Evolutionary conservation across 2,329 filamentous ascomycete species (phyloP).

Genomic region (Coniochaeta sp.): DNA sequence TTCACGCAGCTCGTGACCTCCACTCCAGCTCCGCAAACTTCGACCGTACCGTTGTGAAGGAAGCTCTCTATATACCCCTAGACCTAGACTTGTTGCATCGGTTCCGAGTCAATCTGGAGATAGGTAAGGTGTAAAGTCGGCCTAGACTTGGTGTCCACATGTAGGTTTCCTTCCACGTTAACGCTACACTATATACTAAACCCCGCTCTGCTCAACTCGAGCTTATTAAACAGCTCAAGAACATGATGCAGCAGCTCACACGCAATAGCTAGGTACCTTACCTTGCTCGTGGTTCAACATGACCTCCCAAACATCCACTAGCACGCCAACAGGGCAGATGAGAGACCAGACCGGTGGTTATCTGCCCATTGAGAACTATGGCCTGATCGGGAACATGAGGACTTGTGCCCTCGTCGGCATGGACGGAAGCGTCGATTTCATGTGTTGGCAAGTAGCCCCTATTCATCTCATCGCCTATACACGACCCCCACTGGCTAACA

Average conservation of each 20-base stretch:
- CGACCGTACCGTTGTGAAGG: neutral
- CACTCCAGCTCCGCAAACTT: neutral
- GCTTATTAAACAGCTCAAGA: neutral
- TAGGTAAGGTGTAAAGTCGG: neutral
- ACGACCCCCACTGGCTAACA: no score
- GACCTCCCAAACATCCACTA: conserved; percentile 23
- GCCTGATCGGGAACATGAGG: conserved; percentile 73
- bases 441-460: conserved; percentile 57
- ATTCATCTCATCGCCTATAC: neutral
- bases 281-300: conserved; percentile 14
- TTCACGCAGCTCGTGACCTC: neutral
- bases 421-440: conserved; percentile 66
- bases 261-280: neutral
- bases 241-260: neutral
- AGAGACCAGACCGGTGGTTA: conserved; percentile 34
- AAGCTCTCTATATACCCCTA: neutral
- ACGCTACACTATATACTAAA: neutral
- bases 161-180: neutral
- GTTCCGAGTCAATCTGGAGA: neutral
- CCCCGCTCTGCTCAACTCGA: neutral
- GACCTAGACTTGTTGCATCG: neutral
- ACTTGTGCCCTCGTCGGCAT: conserved; percentile 70
- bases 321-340: conserved; percentile 15
- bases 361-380: conserved; percentile 66
- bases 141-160: neutral